Conservation (phyloP, 106 monocot genomes). For the Dendrobium catenatum region DNA sequence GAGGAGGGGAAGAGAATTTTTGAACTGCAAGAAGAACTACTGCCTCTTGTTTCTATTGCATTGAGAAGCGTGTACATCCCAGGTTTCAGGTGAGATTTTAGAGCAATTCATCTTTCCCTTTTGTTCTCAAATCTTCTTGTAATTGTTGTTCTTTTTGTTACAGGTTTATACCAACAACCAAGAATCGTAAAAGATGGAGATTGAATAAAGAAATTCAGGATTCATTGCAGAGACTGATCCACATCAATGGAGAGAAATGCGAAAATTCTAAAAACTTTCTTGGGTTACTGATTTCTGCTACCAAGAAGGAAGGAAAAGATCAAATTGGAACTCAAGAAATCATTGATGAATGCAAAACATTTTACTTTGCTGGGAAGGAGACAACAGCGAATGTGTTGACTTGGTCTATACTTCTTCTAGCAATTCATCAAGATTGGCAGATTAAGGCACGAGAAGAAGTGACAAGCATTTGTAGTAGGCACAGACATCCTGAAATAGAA, state of each 20-base stretch:
- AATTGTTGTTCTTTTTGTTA: conserved; percentile 1
- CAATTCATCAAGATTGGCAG: conserved; percentile 79
- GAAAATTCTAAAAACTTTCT: conserved; percentile 65
- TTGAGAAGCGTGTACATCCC: conserved; percentile 63
- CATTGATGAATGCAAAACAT: conserved; percentile 89
- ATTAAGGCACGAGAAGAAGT: conserved; percentile 69
- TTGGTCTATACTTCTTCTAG: conserved; percentile 63
- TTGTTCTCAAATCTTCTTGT: not conserved
- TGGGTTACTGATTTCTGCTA: conserved; percentile 55
- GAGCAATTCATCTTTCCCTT: not conserved
- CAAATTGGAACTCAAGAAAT: conserved; percentile 58
- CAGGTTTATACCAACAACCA: conserved; percentile 67
- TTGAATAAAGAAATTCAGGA: conserved; percentile 47
- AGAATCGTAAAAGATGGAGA: conserved; percentile 38
- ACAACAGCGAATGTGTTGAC: conserved; percentile 75
- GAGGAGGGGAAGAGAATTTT: conserved; percentile 64
- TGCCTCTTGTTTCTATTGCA: conserved; percentile 55
- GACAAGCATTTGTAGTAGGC: conserved; percentile 19
- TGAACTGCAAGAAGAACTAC: conserved; percentile 70
- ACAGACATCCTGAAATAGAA: conserved; percentile 23
- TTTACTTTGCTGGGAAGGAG: conserved; percentile 92
- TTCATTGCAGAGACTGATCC: conserved; percentile 42
- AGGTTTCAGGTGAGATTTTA: conserved; percentile 52
- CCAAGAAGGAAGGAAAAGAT: conserved; percentile 25
- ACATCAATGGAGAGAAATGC: conserved; percentile 28